Percentiles rank a stretch among this genome's conserved stretches.
Evolutionary conservation across 495 filamentous ascomycete species (phyloP).

Genomic region (Penicillium angulare): DNA sequence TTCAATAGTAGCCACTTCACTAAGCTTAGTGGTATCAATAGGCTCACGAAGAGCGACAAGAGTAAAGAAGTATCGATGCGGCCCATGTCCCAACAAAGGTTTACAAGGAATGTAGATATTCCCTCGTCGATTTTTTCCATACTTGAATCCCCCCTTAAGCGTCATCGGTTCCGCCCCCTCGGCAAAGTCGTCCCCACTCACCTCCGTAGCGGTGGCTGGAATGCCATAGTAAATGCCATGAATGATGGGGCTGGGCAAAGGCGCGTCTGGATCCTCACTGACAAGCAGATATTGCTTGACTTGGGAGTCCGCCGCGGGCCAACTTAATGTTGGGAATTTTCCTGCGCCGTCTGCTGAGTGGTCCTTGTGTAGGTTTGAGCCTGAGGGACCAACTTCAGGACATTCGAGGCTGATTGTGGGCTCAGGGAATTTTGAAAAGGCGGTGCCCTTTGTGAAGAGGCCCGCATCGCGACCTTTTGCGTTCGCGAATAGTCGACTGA

Average conservation of each 20-base stretch:
- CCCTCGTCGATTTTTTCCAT: constrained; percentile 38
- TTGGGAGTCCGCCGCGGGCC: constrained; percentile 31
- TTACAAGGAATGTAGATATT: constrained; percentile 39
- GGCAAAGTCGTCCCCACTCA: constrained; percentile 41
- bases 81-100: constrained; percentile 45
- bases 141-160: constrained; percentile 47
- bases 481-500: constrained; percentile 32
- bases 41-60: constrained; percentile 44
- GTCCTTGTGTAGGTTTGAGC: constrained; percentile 35
- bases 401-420: constrained; percentile 45
- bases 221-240: constrained; percentile 51
- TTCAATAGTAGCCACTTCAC: constrained; percentile 10
- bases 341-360: constrained; percentile 43
- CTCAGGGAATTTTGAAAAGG: constrained; percentile 38
- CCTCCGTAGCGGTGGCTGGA: constrained; percentile 29
- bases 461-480: constrained; percentile 43
- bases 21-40: constrained; percentile 33
- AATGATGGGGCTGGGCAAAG: constrained; percentile 42
- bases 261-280: constrained; percentile 51
- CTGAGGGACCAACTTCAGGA: constrained; percentile 42
- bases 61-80: constrained; percentile 52
- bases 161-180: constrained; percentile 8
- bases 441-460: constrained; percentile 43
- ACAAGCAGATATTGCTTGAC: constrained; percentile 49
- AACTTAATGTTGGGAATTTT: constrained; percentile 43